phyloP scores from a whole-genome alignment of 805 yeast species.

The Metschnikowia proteae region DNA sequence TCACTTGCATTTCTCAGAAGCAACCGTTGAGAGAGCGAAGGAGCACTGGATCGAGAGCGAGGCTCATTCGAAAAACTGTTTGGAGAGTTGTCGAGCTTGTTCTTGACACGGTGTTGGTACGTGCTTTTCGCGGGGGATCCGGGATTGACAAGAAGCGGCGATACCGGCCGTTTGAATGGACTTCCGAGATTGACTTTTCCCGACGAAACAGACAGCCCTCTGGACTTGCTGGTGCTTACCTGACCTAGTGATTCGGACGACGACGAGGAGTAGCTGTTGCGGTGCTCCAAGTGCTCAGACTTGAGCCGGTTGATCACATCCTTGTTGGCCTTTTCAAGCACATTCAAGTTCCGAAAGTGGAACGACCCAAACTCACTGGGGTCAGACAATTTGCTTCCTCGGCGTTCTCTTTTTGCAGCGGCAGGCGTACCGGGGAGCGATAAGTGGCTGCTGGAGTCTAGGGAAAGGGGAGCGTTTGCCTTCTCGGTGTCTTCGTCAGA shows the following conservation, averaged over 20 bases:
- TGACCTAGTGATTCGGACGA: constrained; percentile 43
- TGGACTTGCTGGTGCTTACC: constrained; percentile 23
- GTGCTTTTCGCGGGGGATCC: constrained; percentile 27
- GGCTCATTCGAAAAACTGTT: constrained; percentile 4
- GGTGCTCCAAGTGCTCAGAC: constrained; percentile 71
- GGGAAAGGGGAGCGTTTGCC: neutral
- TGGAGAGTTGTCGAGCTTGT: constrained; percentile 6
- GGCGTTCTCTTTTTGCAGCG: constrained; percentile 53
- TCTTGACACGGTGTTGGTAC: constrained; percentile 4
- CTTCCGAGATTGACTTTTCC: constrained; percentile 23
- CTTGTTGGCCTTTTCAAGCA: constrained; percentile 88
- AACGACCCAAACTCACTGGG: constrained; percentile 87
- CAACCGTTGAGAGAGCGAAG: constrained; percentile 27
- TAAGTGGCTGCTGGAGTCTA: constrained; percentile 10
- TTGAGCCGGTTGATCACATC: constrained; percentile 86
- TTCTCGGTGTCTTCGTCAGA: constrained; percentile 26
- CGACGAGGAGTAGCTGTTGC: constrained; percentile 46
- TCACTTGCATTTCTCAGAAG: constrained; percentile 19
- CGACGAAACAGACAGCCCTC: constrained; percentile 32
- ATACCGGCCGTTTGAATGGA: constrained; percentile 45
- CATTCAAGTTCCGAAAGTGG: constrained; percentile 82
- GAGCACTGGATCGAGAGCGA: constrained; percentile 14
- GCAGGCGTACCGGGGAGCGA: constrained; percentile 20
- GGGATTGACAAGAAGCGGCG: constrained; percentile 34
- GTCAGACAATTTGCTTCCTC: constrained; percentile 70